Evolutionary conservation across 2,329 filamentous ascomycete species (phyloP).

Genomic region (Rhinocladiella similis): DNA sequence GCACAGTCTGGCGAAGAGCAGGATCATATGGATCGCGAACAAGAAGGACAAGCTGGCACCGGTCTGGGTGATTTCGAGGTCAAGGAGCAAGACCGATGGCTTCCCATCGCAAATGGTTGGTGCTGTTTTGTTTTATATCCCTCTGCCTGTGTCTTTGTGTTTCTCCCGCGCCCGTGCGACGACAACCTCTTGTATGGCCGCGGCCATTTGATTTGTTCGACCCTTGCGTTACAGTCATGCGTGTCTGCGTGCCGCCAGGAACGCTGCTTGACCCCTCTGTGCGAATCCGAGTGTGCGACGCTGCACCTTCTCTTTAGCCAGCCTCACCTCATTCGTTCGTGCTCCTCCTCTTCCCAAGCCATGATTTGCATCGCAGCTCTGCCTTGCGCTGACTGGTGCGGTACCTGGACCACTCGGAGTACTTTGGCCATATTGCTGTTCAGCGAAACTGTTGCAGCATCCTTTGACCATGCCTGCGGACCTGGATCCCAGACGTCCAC

Average conservation of each 20-base stretch:
- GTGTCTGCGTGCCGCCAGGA: conserved; percentile 33
- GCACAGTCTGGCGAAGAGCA: conserved; percentile 89
- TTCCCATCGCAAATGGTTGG: conserved; percentile 99
- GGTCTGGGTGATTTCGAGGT: conserved; percentile 93
- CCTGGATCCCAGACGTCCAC: conserved; percentile 18
- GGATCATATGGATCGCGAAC: conserved; percentile 77
- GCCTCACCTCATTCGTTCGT: conserved; percentile 37
- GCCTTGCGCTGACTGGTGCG: conserved; percentile 24
- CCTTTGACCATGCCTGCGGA: conserved; percentile 29
- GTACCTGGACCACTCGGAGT: conserved; percentile 29
- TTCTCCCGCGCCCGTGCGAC: conserved; percentile 6
- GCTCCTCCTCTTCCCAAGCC: conserved; percentile 45
- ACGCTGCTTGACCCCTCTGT: conserved; percentile 18
- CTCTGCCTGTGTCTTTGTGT: conserved; percentile 33
- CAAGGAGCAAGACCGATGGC: conserved; percentile 99
- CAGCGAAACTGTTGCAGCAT: conserved; percentile 7
- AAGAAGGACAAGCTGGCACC: conserved; percentile 69
- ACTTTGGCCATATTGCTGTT: conserved; percentile 11
- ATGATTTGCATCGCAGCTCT: conserved; percentile 38
- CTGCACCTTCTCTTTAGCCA: conserved; percentile 26
- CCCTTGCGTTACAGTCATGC: conserved; percentile 40
- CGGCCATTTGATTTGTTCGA: conserved; percentile 53
- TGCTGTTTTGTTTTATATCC: conserved; percentile 42
- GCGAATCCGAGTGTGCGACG: conserved; percentile 27
- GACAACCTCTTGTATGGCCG: conserved; percentile 28